phyloP scores from a whole-genome alignment of 768 basidiomycete genomes.

The Pulveroboletus frians region DNA sequence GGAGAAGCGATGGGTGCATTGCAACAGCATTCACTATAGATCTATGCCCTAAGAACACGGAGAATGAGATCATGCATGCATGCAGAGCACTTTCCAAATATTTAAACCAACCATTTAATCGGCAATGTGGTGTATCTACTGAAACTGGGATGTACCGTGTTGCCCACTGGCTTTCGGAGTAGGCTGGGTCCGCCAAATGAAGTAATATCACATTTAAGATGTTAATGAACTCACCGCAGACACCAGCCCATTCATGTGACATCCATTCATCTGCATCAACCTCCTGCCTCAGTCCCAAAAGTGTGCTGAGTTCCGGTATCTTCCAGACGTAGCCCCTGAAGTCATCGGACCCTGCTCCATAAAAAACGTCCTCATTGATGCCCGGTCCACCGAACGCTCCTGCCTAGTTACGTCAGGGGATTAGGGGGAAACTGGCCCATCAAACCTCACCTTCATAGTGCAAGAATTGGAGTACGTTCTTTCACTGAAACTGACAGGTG shows the following conservation, averaged over 20 bases:
- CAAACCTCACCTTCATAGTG: slow-evolving; percentile 62
- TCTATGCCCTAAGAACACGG: slow-evolving; percentile 47
- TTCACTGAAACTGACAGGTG: slow-evolving; percentile 39
- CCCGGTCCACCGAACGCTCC: slow-evolving; percentile 68
- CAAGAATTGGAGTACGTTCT: slow-evolving; percentile 65
- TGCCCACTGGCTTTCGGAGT: slow-evolving; percentile 35
- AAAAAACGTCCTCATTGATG: slow-evolving; percentile 51
- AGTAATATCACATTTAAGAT: slow-evolving; percentile 7
- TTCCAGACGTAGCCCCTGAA: slow-evolving; percentile 78
- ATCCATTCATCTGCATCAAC: slow-evolving; percentile 46
- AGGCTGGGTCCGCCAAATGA: slow-evolving; percentile 34
- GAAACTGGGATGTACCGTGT: slow-evolving; percentile 56
- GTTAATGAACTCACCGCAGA: slow-evolving; percentile 26
- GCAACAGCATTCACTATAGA: slow-evolving; percentile 74
- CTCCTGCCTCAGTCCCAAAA: slow-evolving; percentile 43
- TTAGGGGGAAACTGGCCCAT: not conserved
- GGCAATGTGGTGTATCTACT: slow-evolving; percentile 57
- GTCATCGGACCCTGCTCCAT: slow-evolving; percentile 77
- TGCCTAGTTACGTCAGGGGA: slow-evolving; percentile 41
- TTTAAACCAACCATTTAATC: slow-evolving; percentile 47
- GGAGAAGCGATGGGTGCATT: slow-evolving; percentile 66
- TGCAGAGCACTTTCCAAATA: not conserved
- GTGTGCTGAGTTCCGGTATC: slow-evolving; percentile 47
- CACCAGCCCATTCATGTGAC: slow-evolving; percentile 25
- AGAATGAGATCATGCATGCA: slow-evolving; percentile 1